A percentile compares a stretch with the other conserved stretches of the same genome.
These are phyloP conservation scores for Zymoseptoria crescenta DNA, from an alignment of 2,329 filamentous ascomycete species.

Conservation along the genomic window DNA sequence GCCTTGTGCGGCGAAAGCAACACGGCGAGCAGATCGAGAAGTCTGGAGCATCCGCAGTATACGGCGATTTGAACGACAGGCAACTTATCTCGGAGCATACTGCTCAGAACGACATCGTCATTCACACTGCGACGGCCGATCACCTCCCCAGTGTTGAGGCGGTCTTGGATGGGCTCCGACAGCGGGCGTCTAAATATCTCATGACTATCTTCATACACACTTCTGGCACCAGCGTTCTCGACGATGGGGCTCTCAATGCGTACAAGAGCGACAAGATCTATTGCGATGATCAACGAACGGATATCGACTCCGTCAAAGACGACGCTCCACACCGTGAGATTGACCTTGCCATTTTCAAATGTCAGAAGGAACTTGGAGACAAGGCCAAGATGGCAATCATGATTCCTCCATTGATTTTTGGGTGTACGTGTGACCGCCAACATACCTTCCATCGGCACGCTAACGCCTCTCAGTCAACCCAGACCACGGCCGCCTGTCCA, in stretches of 20 bases:
- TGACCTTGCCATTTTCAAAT: slow-evolving; percentile 38
- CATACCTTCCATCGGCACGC: not conserved
- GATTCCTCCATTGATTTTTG: slow-evolving; percentile 43
- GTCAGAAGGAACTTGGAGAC: slow-evolving; percentile 30
- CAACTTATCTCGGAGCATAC: slow-evolving; percentile 34
- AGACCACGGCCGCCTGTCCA: slow-evolving; percentile 35
- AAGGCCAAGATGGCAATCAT: slow-evolving; percentile 43
- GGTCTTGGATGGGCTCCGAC: slow-evolving; percentile 37
- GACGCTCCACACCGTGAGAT: slow-evolving; percentile 39
- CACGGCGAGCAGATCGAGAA: slow-evolving; percentile 31
- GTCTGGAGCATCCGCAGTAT: slow-evolving; percentile 32
- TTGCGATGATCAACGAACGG: slow-evolving; percentile 34
- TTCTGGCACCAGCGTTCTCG: slow-evolving; percentile 37
- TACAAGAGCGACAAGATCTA: slow-evolving; percentile 36
- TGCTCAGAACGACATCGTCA: slow-evolving; percentile 35
- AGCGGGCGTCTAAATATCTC: slow-evolving; percentile 32
- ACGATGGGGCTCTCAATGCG: slow-evolving; percentile 30
- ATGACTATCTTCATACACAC: slow-evolving; percentile 45
- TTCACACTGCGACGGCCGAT: slow-evolving; percentile 46
- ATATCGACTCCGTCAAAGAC: slow-evolving; percentile 37
- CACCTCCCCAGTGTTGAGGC: slow-evolving; percentile 40
- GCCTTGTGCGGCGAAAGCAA: slow-evolving; percentile 35
- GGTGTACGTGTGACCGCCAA: slow-evolving; percentile 21
- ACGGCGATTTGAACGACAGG: slow-evolving; percentile 37
- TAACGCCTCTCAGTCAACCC: slow-evolving; percentile 20